phyloP scores from a whole-genome alignment of 2,329 filamentous ascomycete genomes.

The Fusarium chuoi region DNA sequence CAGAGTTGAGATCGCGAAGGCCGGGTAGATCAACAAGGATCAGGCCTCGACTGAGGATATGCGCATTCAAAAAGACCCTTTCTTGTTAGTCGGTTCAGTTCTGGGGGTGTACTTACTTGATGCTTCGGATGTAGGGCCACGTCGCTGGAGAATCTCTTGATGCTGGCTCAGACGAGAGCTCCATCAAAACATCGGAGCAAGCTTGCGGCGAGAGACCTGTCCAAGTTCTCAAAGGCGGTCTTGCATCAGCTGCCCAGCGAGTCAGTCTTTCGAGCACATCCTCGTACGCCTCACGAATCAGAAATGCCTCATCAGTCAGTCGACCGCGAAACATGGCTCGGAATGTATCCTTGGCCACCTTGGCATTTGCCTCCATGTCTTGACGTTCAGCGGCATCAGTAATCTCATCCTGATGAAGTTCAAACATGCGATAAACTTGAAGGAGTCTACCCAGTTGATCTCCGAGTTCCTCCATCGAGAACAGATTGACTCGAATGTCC shows the following conservation, averaged over 20 bases:
- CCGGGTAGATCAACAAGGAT: constrained; percentile 59
- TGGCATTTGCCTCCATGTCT: constrained; percentile 44
- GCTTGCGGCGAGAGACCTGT: constrained; percentile 20
- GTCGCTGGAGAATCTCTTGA: constrained; percentile 31
- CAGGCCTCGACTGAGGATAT: constrained; percentile 60
- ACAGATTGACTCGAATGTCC: constrained; percentile 49
- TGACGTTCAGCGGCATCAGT: constrained; percentile 39
- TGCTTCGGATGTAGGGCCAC: constrained; percentile 59
- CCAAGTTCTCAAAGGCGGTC: background rate
- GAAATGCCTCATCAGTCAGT: constrained; percentile 30
- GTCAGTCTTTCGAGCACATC: constrained; percentile 35
- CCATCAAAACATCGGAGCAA: constrained; percentile 49
- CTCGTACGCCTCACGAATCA: constrained; percentile 24
- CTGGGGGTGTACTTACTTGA: constrained; percentile 48
- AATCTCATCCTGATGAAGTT: constrained; percentile 40
- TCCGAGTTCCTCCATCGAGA: constrained; percentile 46
- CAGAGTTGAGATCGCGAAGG: constrained; percentile 58
- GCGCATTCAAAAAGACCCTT: constrained; percentile 56
- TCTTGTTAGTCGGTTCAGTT: constrained; percentile 12
- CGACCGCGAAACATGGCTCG: constrained; percentile 49
- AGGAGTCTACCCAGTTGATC: constrained; percentile 52
- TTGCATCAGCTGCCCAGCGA: constrained; percentile 36
- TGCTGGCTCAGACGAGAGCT: constrained; percentile 51
- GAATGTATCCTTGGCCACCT: constrained; percentile 52
- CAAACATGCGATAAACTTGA: constrained; percentile 50